Base-by-base conservation (phyloP, 345 rosid species). In the Brassica cretica region DNA sequence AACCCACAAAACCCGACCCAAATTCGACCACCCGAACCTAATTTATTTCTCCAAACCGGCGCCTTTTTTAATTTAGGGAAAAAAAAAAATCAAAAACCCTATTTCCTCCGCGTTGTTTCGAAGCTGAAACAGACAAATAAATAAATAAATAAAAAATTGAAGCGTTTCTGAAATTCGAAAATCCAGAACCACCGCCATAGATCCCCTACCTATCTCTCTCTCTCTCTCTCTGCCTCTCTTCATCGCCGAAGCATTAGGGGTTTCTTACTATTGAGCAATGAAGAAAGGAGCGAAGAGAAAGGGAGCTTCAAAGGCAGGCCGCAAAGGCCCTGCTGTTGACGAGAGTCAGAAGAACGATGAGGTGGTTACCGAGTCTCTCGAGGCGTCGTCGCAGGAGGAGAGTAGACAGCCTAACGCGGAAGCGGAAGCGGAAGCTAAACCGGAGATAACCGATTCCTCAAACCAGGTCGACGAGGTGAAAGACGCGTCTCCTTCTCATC, bases 221-320 rank as follows among this genome's bases (percentile, higher is more conserved):
- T 75, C 5, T 9, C 46, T 69, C 41, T 37, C 53, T 3, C 53
- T 0, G 6, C 19, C 33, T 59, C 24, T 24, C 30, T 25, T 0
- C 58, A 12, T 19, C 61, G 59, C 58, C 59, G 66, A 64, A 56
- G 8, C 5, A 30, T 2, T 4, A 1, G 30, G 30, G 15, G 29
- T 59, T 8, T 27, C 27, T 29, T 35, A 35, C 58, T 25, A 6
- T 25, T 6, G 30, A n/a, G 63, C 66, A 76, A 87, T 85, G 88
- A 85, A 30, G 81, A 85, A 82, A 39, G 86, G 84, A 68, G 78
- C 84, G 6, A 85, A 85, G 87, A 71, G 80, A 76, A 84, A 72
- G 79, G 82, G 76, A 14, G 78, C 33, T 78, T 78, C 77, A 37
- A 82, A 77, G 21, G 82, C 69, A 1, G 81, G 70, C 3, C 64